phyloP scores from a whole-genome alignment of 2,329 filamentous ascomycete species.

The Graphilbum sp. region DNA sequence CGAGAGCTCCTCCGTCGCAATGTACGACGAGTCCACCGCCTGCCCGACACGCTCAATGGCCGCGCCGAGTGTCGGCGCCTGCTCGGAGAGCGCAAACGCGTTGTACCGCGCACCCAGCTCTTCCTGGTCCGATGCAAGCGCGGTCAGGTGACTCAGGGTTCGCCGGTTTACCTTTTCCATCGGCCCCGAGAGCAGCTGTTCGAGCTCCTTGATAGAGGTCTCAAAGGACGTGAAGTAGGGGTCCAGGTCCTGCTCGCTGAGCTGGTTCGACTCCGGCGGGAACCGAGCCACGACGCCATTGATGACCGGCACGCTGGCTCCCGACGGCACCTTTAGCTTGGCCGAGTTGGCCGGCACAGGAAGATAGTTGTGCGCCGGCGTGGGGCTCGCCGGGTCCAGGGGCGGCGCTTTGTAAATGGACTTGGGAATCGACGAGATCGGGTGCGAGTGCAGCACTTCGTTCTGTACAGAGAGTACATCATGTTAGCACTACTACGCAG shows the following conservation, averaged over 20 bases:
- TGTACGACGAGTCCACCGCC: conserved; percentile 88
- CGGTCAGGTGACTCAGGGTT: conserved; percentile 69
- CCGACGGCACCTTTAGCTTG: conserved; percentile 52
- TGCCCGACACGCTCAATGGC: conserved; percentile 92
- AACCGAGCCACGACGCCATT: conserved; percentile 39
- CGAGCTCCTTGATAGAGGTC: conserved; percentile 77
- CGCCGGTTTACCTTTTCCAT: conserved; percentile 95
- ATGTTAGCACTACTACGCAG: too few relatives aligned
- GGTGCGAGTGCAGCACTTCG: conserved; percentile 87
- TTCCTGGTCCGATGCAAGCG: conserved; percentile 71
- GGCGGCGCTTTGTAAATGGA: conserved; percentile 91
- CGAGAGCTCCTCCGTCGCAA: conserved; percentile 84
- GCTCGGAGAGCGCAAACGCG: conserved; percentile 87
- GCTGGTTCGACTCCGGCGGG: conserved; percentile 56
- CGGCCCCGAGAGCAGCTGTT: conserved; percentile 71
- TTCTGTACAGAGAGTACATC: conserved; percentile 35
- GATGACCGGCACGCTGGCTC: conserved; percentile 5
- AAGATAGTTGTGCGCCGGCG: conserved; percentile 69
- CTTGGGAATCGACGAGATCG: conserved; percentile 82
- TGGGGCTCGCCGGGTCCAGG: conserved; percentile 83
- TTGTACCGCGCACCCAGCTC: conserved; percentile 95
- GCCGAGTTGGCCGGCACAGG: conserved; percentile 74
- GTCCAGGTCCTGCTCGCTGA: conserved; percentile 82
- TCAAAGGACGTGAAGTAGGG: conserved; percentile 95
- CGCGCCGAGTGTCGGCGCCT: conserved; percentile 70